These are phyloP conservation scores for Suillus clintonianus DNA, from an alignment of 768 basidiomycete genomes.

Conservation along the genomic window DNA sequence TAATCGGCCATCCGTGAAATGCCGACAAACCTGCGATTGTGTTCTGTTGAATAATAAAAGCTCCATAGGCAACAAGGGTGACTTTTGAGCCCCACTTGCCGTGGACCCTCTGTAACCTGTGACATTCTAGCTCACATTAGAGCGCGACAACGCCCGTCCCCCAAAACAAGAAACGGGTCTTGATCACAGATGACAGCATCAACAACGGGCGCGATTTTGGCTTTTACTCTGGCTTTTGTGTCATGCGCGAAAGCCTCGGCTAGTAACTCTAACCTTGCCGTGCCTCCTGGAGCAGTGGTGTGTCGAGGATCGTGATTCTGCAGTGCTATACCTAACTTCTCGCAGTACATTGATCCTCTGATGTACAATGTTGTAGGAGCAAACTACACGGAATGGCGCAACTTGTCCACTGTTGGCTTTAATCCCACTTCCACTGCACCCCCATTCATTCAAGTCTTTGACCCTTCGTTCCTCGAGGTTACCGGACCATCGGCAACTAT, in stretches of 20 bases:
- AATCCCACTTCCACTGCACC: slow-evolving; percentile 62
- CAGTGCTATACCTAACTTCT: background rate
- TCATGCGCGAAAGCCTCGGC: background rate
- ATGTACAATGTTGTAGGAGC: slow-evolving; percentile 53
- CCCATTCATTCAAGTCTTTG: slow-evolving; percentile 61
- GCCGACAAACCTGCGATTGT: background rate
- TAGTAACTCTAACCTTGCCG: background rate
- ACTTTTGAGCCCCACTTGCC: background rate
- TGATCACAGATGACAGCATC: slow-evolving; percentile 5
- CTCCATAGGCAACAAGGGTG: background rate
- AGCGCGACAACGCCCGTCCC: background rate
- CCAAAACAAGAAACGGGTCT: slow-evolving; percentile 3
- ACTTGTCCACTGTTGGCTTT: slow-evolving; percentile 45
- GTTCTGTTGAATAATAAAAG: slow-evolving; percentile 7
- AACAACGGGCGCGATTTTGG: background rate
- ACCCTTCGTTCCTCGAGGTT: slow-evolving; percentile 56
- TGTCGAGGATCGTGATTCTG: background rate
- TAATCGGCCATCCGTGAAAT: slow-evolving; percentile 2
- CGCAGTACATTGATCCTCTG: slow-evolving; percentile 51
- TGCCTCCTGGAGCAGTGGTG: slow-evolving; percentile 24
- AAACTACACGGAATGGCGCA: slow-evolving; percentile 39
- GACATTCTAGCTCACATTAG: background rate
- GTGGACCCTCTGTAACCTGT: background rate
- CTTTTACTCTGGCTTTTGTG: slow-evolving; percentile 1
- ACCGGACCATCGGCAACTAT: slow-evolving; percentile 61